Percentiles rank a stretch among this genome's conserved stretches.
Conservation (phyloP, 306 rosid species). For the Vigna trinervia region DNA sequence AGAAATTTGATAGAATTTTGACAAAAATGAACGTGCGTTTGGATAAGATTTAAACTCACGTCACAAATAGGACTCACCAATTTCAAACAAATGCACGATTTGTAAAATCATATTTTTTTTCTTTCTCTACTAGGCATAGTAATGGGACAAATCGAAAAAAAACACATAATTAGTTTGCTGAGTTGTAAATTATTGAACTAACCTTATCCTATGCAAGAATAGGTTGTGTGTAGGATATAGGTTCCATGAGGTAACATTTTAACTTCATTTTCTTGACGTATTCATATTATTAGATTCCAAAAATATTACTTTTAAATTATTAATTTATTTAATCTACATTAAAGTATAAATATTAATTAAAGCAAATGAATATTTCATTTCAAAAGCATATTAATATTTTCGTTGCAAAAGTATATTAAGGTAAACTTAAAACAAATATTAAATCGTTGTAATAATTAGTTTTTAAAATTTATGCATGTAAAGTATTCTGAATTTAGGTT, state of each 20-base stretch:
- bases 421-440: too few relatives aligned
- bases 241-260: not conserved
- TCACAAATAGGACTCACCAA: not conserved
- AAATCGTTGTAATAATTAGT: too few relatives aligned
- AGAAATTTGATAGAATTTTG: too few relatives aligned
- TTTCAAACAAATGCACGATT: not conserved
- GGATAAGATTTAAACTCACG: not conserved
- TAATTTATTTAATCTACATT: not conserved
- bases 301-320: not conserved
- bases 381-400: too few relatives aligned
- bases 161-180: not conserved
- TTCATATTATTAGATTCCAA: not conserved
- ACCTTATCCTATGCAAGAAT: conserved; percentile 1
- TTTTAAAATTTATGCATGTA: too few relatives aligned
- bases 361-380: not conserved
- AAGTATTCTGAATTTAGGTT: too few relatives aligned
- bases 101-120: not conserved
- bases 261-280: not conserved
- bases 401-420: not conserved
- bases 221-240: not conserved
- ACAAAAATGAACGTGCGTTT: not conserved
- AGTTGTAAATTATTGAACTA: not conserved
- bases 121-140: not conserved
- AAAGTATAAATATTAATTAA: not conserved
- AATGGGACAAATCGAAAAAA: conserved; percentile 13